phyloP scores from a whole-genome alignment of 2,329 filamentous ascomycete genomes.

The Xylariaceae sp. region DNA sequence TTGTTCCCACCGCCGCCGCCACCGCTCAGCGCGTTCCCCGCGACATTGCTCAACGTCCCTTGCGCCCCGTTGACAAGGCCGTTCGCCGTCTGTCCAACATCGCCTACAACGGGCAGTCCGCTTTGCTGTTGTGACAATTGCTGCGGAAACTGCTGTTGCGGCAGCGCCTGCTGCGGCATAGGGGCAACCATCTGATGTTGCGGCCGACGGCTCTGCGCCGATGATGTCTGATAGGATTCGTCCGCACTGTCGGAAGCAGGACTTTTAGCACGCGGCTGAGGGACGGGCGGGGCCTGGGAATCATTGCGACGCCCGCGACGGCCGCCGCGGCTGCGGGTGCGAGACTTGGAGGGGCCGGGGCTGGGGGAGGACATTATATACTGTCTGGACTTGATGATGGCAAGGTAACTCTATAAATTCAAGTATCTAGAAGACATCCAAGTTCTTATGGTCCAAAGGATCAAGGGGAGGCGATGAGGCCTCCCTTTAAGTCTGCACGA shows the following conservation, averaged over 20 bases:
- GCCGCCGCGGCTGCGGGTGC: slow-evolving; percentile 22
- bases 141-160: neutral
- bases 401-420: too few relatives aligned
- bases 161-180: slow-evolving; percentile 15
- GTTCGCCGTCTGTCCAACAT: slow-evolving; percentile 31
- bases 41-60: slow-evolving; percentile 26
- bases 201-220: slow-evolving; percentile 19
- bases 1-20: slow-evolving; percentile 38
- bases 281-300: slow-evolving; percentile 21
- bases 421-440: too few relatives aligned
- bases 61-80: slow-evolving; percentile 28
- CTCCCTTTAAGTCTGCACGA: neutral
- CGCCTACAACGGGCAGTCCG: slow-evolving; percentile 24
- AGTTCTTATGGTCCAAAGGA: neutral
- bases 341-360: slow-evolving; percentile 23
- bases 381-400: too few relatives aligned
- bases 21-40: slow-evolving; percentile 27
- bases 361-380: slow-evolving; percentile 23
- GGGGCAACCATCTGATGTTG: too few relatives aligned
- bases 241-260: slow-evolving; percentile 25
- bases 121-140: slow-evolving; percentile 16
- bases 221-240: slow-evolving; percentile 27
- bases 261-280: slow-evolving; percentile 24
- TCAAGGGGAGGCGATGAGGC: neutral
- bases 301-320: slow-evolving; percentile 30